Evolutionary conservation across 805 yeast species (phyloP).

Genomic region (Saccharomycopsis fibuligera): DNA sequence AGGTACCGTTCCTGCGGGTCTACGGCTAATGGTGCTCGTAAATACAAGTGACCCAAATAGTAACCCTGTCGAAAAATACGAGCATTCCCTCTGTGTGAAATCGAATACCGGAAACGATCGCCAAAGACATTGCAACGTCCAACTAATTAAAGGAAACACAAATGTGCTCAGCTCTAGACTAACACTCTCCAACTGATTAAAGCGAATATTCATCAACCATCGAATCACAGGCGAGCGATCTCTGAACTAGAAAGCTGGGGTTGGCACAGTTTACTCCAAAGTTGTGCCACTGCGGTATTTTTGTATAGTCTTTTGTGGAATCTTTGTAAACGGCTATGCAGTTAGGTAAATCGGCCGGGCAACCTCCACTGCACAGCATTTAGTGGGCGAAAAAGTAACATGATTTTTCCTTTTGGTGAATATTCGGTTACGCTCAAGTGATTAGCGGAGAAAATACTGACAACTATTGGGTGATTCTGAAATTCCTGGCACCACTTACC

Average conservation of each 20-base stretch:
- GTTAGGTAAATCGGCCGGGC: not conserved
- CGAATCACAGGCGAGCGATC: not conserved
- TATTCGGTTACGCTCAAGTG: not conserved
- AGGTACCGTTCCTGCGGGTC: no score
- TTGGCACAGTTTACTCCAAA: not conserved
- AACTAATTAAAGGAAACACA: no score
- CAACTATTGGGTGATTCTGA: not conserved
- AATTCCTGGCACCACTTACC: not conserved
- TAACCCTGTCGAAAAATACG: no score
- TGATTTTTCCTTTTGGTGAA: not conserved
- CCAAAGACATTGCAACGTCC: no score
- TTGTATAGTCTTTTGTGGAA: not conserved
- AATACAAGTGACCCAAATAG: no score
- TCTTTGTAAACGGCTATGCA: not conserved
- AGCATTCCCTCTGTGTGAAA: no score
- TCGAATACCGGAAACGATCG: no score
- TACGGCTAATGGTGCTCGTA: no score
- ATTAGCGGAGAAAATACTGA: not conserved
- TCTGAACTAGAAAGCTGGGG: not conserved
- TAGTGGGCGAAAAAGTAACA: slow-evolving; percentile 1
- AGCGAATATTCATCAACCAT: not conserved
- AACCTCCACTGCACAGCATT: no score
- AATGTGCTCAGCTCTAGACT: no score
- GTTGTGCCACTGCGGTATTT: not conserved
- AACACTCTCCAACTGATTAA: no score